Base-by-base conservation (phyloP, 768 basidiomycete species). In the Leccinellum luteum region DNA sequence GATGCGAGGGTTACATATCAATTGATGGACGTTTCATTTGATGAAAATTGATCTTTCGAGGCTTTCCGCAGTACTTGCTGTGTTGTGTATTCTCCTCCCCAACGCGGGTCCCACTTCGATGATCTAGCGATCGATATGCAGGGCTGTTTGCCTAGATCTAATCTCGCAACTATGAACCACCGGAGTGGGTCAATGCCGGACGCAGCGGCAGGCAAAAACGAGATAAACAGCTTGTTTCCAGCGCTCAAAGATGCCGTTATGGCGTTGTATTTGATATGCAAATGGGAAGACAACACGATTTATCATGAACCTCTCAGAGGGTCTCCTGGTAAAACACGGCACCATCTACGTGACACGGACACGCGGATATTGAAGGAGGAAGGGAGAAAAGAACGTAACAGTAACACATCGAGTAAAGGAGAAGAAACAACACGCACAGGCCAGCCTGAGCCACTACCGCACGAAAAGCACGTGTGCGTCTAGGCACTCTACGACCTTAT, bases 1-100 rank as follows among this genome's bases (percentile, higher is more conserved):
- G 71, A 74, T 51, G 71, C 71, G 21, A 60, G 66, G 31, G 64
- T 72, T 41, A 19, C 72, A 48, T 30, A 51, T 51, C 50, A 19
- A 32, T 21, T 51, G 32, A 34, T 51, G 21, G 32, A 17, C 14
- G 21, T 43, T 28, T 28, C 48, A 31, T 31, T 31, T 49, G 30
- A 49, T 49, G n/a, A 31, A 25, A 43, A 43, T 21, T 32, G 48
- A 48, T 48, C n/a, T 6, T 49, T 49, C 30, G 48, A 31, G n/a
- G n/a, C n/a, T n/a, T 23, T 21, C 21, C 47, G 14, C 23, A 48
- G 48, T 41, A 19, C n/a, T 12, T 34, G 34, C 32, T 13, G 15
- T 10, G 14, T 25, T 15, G 45, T 27, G 9, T 31, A 32, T 32
- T 13, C 14, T 14, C 32, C 32, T 31, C 30, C 17, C 48, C 27